Evolutionary conservation across 352 stramenopile species (phyloP), one percentile per base, ranked within the genome.

Genomic region (Discostella stelligera): DNA sequence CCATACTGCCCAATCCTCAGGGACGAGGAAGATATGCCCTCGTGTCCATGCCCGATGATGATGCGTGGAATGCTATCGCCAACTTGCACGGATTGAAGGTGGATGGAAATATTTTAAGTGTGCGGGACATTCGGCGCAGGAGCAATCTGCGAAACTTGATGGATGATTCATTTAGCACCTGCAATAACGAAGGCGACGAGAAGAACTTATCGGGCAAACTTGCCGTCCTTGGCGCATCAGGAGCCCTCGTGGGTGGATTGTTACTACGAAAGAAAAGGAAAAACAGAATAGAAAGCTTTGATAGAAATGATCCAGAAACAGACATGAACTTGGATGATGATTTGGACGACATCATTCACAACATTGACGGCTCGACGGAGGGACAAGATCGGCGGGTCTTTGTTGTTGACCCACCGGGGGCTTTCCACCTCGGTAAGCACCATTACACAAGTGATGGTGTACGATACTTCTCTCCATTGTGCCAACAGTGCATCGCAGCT

Each of bases 361-460:
- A 68, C 48, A 74, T 80, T 44, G 72, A 74, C 54, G 60, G 64
- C n/a, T 49, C 46, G 3, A 61, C 58, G 25, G 49, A 70, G 46
- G 0, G 14, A 18, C 18, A 53, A 13, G 23, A 65, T 25, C n/a
- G 52, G 60, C 18, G 20, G 13, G 54, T 37, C 13, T 69, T 61
- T 32, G 62, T 55, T 18, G 39, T 46, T 16, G 72, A 80, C 60
- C 65, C 66, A 25, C 61, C 65, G 44, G 74, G 74, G 21, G 49
- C 54, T 18, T 82, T 82, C 39, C 74, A 82, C 41, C 27, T 82
- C 7, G 74, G 74, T 7, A 73, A 74, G 37, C 63, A 74, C 56
- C 67, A 82, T 41, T 82, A 82, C 18, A 82, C 74, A 2, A 56
- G 18, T 18, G 74, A 82, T 64, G 74, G 74, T 18, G 66, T 76